Base-by-base conservation (phyloP, 352 stramenopile species). In the Pythium coloratum region DNA sequence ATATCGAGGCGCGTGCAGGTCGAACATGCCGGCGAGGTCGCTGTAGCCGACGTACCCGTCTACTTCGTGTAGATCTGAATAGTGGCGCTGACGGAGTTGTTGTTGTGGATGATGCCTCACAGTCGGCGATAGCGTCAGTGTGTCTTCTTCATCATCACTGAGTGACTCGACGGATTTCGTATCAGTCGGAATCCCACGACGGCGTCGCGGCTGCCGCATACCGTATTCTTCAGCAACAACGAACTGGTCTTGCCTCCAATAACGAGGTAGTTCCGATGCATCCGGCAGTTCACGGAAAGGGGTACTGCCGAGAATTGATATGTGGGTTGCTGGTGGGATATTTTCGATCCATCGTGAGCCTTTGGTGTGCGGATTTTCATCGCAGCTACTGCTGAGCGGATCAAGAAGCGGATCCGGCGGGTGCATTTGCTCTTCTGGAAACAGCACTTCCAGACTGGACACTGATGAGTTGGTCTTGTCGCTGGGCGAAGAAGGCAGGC, bases 1-100 rank as follows among this genome's bases (percentile, higher is more conserved):
- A 3, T 62, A 63, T 5, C 60, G 54, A 20, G 50, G 58, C 13
- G 54, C 56, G 58, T 61, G 53, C 10, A 5, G 13, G 0, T 72
- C 47, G 6, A 73, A 68, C 10, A 64, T 80, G 4, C 77, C 74
- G 1, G 57, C 68, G 3, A 76, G 69, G 2, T 80, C 81, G 16
- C 49, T 57, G 2, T 62, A 86, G 2, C 49, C 30, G 4, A 73
- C 61, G 46, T 73, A 73, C 42, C 16, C 14, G 42, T 50, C 42
- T 7, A 26, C 40, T 28, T 70, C 62, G 6, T 34, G 28, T 0
- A 30, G 14, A 10, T 53, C 8, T 8, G 65, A 2, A 8, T 66
- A 8, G 7, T 59, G 33, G 26, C 50, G 50, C 20, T 13, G 13
- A 5, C 20, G 20, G 20, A 16, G 49, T 38, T 53, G 20, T 16